A percentile compares a stretch with the other conserved stretches of the same genome.
These are phyloP conservation scores for Inosperma sp. DNA, from an alignment of 768 basidiomycete species.

Conservation along the genomic window DNA sequence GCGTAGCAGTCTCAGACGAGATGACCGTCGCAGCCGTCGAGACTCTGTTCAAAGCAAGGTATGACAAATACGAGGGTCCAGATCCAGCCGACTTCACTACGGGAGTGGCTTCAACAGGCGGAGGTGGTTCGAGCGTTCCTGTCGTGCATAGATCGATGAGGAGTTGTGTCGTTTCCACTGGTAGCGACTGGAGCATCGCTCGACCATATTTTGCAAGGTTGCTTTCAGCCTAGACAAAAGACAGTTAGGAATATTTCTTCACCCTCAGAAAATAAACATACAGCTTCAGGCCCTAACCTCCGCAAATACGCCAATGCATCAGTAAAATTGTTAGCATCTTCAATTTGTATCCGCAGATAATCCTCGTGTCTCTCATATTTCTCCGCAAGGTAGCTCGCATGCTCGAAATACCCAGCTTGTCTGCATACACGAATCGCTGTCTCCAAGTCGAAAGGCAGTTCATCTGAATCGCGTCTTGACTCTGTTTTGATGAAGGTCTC, in stretches of 20 bases:
- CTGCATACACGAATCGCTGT: constrained; percentile 96
- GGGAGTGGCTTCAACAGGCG: constrained; percentile 25
- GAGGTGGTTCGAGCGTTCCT: constrained; percentile 26
- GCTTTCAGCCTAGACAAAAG: constrained; percentile 61
- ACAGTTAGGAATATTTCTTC: background rate
- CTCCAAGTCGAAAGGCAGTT: constrained; percentile 93
- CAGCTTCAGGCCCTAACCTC: constrained; percentile 70
- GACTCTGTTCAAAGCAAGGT: constrained; percentile 68
- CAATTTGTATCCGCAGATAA: constrained; percentile 89
- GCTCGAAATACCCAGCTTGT: constrained; percentile 94
- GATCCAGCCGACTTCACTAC: constrained; percentile 17
- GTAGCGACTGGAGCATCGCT: constrained; percentile 74
- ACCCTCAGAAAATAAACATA: constrained; percentile 37
- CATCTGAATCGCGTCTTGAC: constrained; percentile 53
- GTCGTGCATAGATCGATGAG: constrained; percentile 86
- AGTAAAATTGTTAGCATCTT: constrained; percentile 77
- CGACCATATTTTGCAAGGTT: constrained; percentile 87
- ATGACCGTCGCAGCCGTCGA: constrained; percentile 37
- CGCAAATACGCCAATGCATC: constrained; percentile 83
- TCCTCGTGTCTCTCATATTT: constrained; percentile 91
- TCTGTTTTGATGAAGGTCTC: constrained; percentile 92
- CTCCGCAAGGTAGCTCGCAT: constrained; percentile 89
- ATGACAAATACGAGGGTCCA: constrained; percentile 69
- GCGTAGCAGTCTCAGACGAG: constrained; percentile 36
- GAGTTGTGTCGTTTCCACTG: constrained; percentile 84